Conservation (phyloP, 2,329 filamentous ascomycete genomes). For the Xylariomycetidae sp. region DNA sequence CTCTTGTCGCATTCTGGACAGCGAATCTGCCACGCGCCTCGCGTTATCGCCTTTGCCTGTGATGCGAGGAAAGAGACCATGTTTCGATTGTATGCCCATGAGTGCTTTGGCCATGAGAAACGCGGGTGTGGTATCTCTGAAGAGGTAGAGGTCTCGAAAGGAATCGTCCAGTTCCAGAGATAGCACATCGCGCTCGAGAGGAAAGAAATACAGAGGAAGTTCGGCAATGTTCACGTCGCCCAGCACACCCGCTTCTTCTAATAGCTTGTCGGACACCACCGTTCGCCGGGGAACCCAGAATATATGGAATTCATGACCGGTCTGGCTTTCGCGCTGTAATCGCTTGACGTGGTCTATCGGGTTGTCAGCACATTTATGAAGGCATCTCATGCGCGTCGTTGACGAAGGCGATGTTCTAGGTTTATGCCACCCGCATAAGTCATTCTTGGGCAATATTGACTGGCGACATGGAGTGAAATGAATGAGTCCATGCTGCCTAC, state of each 20-base stretch:
- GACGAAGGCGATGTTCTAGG: constrained; percentile 35
- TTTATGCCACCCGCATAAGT: constrained; percentile 25
- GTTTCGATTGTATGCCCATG: constrained; percentile 87
- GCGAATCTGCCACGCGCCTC: constrained; percentile 78
- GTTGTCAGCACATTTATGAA: constrained; percentile 54
- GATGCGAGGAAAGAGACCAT: constrained; percentile 91
- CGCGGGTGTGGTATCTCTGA: constrained; percentile 86
- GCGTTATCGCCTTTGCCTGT: constrained; percentile 95
- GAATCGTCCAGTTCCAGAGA: constrained; percentile 86
- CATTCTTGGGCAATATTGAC: constrained; percentile 49
- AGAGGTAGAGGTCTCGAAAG: constrained; percentile 81
- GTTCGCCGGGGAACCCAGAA: constrained; percentile 95
- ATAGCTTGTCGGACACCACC: constrained; percentile 80
- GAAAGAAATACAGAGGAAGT: constrained; percentile 84
- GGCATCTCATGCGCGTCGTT: constrained; percentile 36
- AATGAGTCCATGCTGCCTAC: constrained; percentile 11
- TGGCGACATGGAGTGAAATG: constrained; percentile 46
- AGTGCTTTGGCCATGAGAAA: constrained; percentile 86
- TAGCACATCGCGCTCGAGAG: constrained; percentile 83
- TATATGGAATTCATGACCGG: constrained; percentile 92
- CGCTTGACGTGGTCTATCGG: constrained; percentile 80
- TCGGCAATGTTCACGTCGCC: constrained; percentile 89
- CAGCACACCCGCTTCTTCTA: constrained; percentile 89
- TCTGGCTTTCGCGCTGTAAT: constrained; percentile 80
- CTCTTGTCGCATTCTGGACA: constrained; percentile 89